phyloP scores from a whole-genome alignment of 2,329 filamentous ascomycete species.

The Lithohypha guttulata region DNA sequence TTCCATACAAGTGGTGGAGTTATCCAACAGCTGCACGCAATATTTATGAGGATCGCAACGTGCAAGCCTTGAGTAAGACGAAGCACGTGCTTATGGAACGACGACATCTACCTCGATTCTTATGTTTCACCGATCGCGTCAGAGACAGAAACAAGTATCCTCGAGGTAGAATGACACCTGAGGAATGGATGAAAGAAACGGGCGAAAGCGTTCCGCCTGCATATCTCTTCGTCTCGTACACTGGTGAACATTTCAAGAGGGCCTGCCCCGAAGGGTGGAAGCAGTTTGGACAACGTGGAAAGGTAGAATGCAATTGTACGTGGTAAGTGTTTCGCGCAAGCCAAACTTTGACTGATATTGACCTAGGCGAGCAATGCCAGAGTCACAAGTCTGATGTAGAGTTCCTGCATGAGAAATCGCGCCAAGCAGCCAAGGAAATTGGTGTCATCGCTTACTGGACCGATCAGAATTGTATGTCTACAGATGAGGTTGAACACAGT shows the following conservation, averaged over 20 bases:
- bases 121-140: constrained; percentile 10
- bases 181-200: constrained; percentile 8
- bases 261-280: constrained; percentile 5
- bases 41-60: constrained; percentile 11
- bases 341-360: not conserved
- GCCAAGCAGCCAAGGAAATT: constrained; percentile 29
- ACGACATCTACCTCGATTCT: constrained; percentile 8
- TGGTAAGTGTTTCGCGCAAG: constrained; percentile 4
- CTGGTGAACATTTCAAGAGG: constrained; percentile 12
- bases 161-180: constrained; percentile 7
- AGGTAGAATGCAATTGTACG: constrained; percentile 10
- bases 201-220: constrained; percentile 8
- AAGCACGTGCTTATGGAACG: constrained; percentile 6
- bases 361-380: constrained; percentile 3
- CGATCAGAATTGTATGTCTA: constrained; percentile 33
- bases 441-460: constrained; percentile 35
- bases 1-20: constrained; percentile 12
- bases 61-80: not conserved
- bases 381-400: constrained; percentile 13
- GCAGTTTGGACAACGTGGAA: constrained; percentile 6
- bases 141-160: constrained; percentile 8
- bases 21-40: constrained; percentile 11
- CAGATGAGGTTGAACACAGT: constrained; percentile 25
- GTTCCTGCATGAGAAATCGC: constrained; percentile 28
- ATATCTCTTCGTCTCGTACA: constrained; percentile 14